These are phyloP conservation scores for Aspergillus ellipticus DNA, from an alignment of 495 filamentous ascomycete species.

Conservation along the genomic window DNA sequence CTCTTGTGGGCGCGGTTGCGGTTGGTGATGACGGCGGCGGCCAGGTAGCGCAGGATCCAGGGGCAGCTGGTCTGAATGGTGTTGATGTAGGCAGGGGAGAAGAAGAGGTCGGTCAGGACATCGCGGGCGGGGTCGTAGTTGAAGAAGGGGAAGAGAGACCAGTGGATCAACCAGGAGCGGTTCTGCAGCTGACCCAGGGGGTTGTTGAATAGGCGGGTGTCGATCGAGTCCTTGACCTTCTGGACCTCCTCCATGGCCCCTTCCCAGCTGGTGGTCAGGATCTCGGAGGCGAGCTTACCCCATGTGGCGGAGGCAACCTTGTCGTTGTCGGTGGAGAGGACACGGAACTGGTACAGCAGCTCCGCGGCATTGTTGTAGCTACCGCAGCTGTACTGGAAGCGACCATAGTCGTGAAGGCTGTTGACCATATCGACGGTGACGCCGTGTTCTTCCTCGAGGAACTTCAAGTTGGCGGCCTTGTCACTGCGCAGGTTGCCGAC, in stretches of 20 bases:
- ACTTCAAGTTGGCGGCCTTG: conserved; percentile 96
- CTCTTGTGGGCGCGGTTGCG: conserved; percentile 76
- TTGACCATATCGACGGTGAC: conserved; percentile 94
- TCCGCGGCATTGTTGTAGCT: conserved; percentile 86
- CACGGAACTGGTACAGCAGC: conserved; percentile 90
- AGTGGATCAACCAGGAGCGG: conserved; percentile 96
- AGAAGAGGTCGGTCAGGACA: conserved; percentile 88
- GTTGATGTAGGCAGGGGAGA: conserved; percentile 95
- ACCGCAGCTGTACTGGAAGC: conserved; percentile 94
- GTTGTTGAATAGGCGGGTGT: conserved; percentile 89
- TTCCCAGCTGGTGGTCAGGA: conserved; percentile 91
- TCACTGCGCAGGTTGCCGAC: conserved; percentile 84
- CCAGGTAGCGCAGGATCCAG: conserved; percentile 93
- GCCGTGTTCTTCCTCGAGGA: conserved; percentile 87
- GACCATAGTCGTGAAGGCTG: conserved; percentile 87
- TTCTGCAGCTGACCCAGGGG: conserved; percentile 89
- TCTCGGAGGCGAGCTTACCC: conserved; percentile 94
- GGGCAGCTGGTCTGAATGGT: conserved; percentile 97
- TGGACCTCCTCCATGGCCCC: conserved; percentile 91
- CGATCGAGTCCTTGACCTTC: conserved; percentile 90
- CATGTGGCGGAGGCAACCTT: conserved; percentile 91
- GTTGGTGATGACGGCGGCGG: conserved; percentile 94
- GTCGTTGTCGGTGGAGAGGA: conserved; percentile 96
- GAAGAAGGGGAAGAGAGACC: conserved; percentile 98
- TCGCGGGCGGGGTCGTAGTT: conserved; percentile 92